Conservation (phyloP, 805 yeast species). For the Suhomyces tanzawaensis region DNA sequence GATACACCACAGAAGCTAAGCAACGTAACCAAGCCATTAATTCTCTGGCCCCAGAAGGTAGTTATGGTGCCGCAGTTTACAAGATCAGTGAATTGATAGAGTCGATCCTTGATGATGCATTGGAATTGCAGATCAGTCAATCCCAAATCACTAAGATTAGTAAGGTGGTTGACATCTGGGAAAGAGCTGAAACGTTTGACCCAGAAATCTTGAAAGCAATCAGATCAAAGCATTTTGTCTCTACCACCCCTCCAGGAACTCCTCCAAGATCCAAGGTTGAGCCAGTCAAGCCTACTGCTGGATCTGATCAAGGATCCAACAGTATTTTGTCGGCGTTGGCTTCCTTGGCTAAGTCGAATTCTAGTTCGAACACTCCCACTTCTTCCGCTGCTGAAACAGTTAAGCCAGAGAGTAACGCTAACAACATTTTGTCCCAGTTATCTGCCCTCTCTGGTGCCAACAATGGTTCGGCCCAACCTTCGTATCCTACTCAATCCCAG, state of each 20-base stretch:
- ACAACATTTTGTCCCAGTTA: conserved; percentile 42
- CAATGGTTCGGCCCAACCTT: conserved; percentile 1
- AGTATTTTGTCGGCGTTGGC: conserved; percentile 71
- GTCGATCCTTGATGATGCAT: conserved; percentile 59
- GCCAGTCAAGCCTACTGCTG: conserved; percentile 19
- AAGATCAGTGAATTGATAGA: conserved; percentile 64
- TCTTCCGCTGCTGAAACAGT: conserved; percentile 28
- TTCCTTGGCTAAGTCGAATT: conserved; percentile 49
- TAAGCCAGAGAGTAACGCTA: conserved; percentile 25
- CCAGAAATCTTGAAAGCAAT: conserved; percentile 53
- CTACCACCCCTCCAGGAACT: conserved; percentile 68
- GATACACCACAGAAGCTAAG: conserved; percentile 71
- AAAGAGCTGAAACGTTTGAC: conserved; percentile 73
- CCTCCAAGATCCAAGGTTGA: conserved; percentile 43
- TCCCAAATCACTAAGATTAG: conserved; percentile 67
- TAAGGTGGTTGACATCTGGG: conserved; percentile 92
- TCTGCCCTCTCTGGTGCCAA: conserved; percentile 36
- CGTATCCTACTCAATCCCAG: neutral
- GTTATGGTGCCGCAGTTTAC: conserved; percentile 70
- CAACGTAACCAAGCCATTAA: conserved; percentile 49
- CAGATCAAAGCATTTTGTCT: conserved; percentile 55
- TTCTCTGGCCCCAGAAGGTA: conserved; percentile 58
- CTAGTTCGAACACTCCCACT: conserved; percentile 31
- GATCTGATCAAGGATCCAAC: conserved; percentile 43
- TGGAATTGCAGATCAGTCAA: conserved; percentile 51